phyloP scores from a whole-genome alignment of 1,139 yeast species.

The Yamadazyma kanchanaburiensis region DNA sequence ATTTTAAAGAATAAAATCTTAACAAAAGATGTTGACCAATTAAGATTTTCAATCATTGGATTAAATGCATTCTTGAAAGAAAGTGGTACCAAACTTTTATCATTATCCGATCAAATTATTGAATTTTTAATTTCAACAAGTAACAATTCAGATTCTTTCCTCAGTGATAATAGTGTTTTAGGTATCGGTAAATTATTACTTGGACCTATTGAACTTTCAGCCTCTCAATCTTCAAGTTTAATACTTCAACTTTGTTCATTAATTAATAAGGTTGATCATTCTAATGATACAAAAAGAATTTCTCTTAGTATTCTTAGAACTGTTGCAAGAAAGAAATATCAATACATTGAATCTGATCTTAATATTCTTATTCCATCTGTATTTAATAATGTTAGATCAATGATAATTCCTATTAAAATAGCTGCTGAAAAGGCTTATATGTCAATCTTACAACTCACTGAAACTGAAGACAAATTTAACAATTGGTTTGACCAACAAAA shows the following conservation, averaged over 20 bases:
- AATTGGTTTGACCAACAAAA: constrained; percentile 50
- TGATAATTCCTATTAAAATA: constrained; percentile 82
- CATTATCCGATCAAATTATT: constrained; percentile 44
- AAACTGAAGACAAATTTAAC: constrained; percentile 66
- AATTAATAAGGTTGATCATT: constrained; percentile 51
- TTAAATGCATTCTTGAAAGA: constrained; percentile 79
- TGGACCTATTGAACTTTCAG: constrained; percentile 12
- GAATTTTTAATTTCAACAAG: constrained; percentile 47
- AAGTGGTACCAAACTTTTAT: constrained; percentile 61
- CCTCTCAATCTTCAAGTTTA: constrained; percentile 29
- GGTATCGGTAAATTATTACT: constrained; percentile 84
- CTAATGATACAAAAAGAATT: constrained; percentile 79
- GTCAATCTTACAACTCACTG: constrained; percentile 68
- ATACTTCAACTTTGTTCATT: constrained; percentile 48
- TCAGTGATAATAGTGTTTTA: constrained; percentile 74
- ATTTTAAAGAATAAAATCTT: constrained; percentile 64
- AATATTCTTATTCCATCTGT: constrained; percentile 67
- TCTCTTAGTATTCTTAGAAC: constrained; percentile 77
- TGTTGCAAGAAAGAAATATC: constrained; percentile 59
- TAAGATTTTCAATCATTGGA: constrained; percentile 64
- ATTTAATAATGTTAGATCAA: constrained; percentile 80
- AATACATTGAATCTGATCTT: constrained; percentile 48
- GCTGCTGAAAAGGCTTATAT: constrained; percentile 93
- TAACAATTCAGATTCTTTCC: constrained; percentile 46
- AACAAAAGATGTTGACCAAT: constrained; percentile 37